Evolutionary conservation across 2,329 filamentous ascomycete genomes (phyloP).

Genomic region (Fusarium sp.): DNA sequence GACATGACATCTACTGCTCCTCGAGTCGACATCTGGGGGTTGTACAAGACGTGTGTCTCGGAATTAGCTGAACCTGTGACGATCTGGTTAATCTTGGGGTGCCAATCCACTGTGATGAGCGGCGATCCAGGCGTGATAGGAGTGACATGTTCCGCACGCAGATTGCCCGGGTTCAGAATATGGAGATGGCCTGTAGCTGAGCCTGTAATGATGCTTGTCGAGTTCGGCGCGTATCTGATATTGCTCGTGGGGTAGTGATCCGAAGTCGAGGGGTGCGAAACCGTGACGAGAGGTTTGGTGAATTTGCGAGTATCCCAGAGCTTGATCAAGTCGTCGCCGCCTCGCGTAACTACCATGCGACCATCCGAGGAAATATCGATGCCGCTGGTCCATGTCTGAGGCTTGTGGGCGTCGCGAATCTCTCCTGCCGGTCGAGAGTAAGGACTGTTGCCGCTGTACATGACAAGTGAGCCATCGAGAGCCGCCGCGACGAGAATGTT

Average conservation of each 20-base stretch:
- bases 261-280: constrained; percentile 81
- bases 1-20: constrained; percentile 92
- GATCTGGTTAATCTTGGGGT: constrained; percentile 94
- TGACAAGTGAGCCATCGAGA: constrained; percentile 85
- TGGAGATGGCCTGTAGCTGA: constrained; percentile 86
- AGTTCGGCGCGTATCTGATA: constrained; percentile 87
- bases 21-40: constrained; percentile 78
- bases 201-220: constrained; percentile 85
- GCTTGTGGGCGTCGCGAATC: constrained; percentile 80
- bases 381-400: constrained; percentile 89
- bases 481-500: constrained; percentile 83
- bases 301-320: constrained; percentile 98
- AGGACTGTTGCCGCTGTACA: constrained; percentile 91
- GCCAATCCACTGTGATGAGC: constrained; percentile 87
- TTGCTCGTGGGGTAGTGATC: constrained; percentile 83
- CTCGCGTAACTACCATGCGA: constrained; percentile 86
- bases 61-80: constrained; percentile 91
- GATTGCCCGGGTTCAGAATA: constrained; percentile 90
- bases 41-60: constrained; percentile 89
- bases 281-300: constrained; percentile 83
- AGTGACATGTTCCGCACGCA: constrained; percentile 83
- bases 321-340: constrained; percentile 92
- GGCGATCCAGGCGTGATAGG: constrained; percentile 86
- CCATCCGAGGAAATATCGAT: constrained; percentile 91
- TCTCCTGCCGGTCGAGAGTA: constrained; percentile 83